phyloP scores from a whole-genome alignment of 306 rosid genomes.

The Astragalus membranaceus region DNA sequence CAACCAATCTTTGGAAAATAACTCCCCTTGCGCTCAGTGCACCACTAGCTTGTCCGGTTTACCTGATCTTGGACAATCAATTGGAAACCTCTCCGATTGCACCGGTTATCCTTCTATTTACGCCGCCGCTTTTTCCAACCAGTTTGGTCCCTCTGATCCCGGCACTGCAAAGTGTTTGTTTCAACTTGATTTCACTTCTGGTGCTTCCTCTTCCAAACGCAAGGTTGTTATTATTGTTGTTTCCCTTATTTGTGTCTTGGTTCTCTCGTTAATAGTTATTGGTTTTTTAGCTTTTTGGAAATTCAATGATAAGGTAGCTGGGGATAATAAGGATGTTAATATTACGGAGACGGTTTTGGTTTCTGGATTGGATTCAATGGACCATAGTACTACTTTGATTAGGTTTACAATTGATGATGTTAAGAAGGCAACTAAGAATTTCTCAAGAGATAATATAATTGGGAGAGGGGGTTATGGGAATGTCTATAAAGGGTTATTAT shows the following conservation, averaged over 20 bases:
- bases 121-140: slow-evolving; percentile 62
- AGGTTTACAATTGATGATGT: slow-evolving; percentile 66
- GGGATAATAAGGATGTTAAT: slow-evolving; percentile 16
- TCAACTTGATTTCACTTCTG: slow-evolving; percentile 13
- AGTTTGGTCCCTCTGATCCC: slow-evolving; percentile 46
- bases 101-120: slow-evolving; percentile 42
- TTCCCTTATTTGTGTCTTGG: slow-evolving; percentile 31
- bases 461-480: slow-evolving; percentile 97
- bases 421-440: slow-evolving; percentile 65
- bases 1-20: slow-evolving; percentile 48
- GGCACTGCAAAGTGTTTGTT: slow-evolving; percentile 76
- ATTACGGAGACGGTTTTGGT: slow-evolving; percentile 34
- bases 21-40: slow-evolving; percentile 78
- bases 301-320: slow-evolving; percentile 7
- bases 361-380: slow-evolving; percentile 57
- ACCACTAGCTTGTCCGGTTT: slow-evolving; percentile 34
- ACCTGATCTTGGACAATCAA: slow-evolving; percentile 33
- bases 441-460: slow-evolving; percentile 57
- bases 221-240: slow-evolving; percentile 33
- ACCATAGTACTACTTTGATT: slow-evolving; percentile 61
- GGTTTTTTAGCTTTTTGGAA: slow-evolving; percentile 42
- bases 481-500: slow-evolving; percentile 66
- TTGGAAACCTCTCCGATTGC: slow-evolving; percentile 65
- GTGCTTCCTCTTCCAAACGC: slow-evolving; percentile 6
- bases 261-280: not conserved